Evolutionary conservation across 2,329 filamentous ascomycete genomes (phyloP), one percentile per base, ranked within the genome.

Genomic region (Botrytis medusae): DNA sequence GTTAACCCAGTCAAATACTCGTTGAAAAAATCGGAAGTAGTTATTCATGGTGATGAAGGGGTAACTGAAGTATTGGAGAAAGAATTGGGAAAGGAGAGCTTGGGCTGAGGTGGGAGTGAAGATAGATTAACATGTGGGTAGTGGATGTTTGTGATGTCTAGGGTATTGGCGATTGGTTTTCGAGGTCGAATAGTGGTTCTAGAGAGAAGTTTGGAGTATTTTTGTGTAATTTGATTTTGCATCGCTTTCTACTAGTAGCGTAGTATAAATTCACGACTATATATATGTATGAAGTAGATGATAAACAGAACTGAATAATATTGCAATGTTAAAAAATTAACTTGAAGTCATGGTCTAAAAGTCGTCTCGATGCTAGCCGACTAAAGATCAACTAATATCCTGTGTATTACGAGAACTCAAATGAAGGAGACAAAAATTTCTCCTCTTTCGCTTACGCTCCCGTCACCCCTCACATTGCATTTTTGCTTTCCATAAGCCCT

Each of bases 1-100:
- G 62, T 29, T 0, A 72, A 72, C 20, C 71, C 71, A 46, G 71
- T 72, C 10, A 37, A 61, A 12, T 72, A 72, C 7, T 72, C 71
- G 0, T 60, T 72, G 51, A 22, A 40, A 18, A 72, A 60, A 68
- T 67, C 51, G 6, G 62, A 72, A 29, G 62, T 72, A 0, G 3
- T 61, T 2, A n/a, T 61, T 1, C 29, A 32, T 20, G 32, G 40
- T 1, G 29, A 29, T n/a, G 71, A 72, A 40, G 62, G 71, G 1
- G 71, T 61, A 5, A 59, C 18, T 25, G 61, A 72, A 40, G 61
- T 68, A 12, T 40, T 67, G n/a, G 61, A 60, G 20, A 59, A 72
- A 40, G 42, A 48, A 32, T 5, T 29, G 16, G 48, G 5, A 14
- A 54, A 54, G 12, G 51, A 29, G 18, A 48, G 25, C 10, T 42